phyloP scores from a whole-genome alignment of 371 early-diverging fungal genomes.

The Rhizomucor miehei region DNA sequence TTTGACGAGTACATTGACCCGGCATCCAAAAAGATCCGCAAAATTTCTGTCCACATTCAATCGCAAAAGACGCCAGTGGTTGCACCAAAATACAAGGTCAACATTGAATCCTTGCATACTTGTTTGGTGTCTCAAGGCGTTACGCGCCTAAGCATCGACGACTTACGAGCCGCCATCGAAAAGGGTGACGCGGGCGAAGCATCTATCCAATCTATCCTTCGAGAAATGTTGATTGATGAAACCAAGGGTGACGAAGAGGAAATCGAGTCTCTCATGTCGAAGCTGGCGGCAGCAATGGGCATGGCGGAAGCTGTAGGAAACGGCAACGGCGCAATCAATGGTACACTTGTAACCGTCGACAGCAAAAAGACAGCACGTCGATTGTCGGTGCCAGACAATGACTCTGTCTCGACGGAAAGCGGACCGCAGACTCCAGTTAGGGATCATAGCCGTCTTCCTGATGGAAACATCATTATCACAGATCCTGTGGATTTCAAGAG shows the following conservation, averaged over 20 bases:
- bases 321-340: conserved; percentile 19
- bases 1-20: conserved; percentile 59
- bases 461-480: conserved; percentile 38
- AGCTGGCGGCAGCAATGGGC: conserved; percentile 39
- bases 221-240: conserved; percentile 40
- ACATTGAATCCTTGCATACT: conserved; percentile 43
- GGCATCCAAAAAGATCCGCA: conserved; percentile 49
- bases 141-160: conserved; percentile 32
- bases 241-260: conserved; percentile 41
- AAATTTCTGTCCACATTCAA: conserved; percentile 69
- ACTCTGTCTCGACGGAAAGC: conserved; percentile 11
- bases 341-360: conserved; percentile 42
- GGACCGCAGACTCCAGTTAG: conserved; percentile 17
- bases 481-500: conserved; percentile 57
- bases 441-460: conserved; percentile 28
- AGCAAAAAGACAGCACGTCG: conserved; percentile 44
- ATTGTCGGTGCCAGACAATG: conserved; percentile 24
- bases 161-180: conserved; percentile 43
- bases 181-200: conserved; percentile 41
- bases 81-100: conserved; percentile 38
- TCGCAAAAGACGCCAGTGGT: conserved; percentile 48
- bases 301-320: conserved; percentile 16
- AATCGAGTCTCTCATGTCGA: conserved; percentile 41
- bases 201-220: conserved; percentile 36
- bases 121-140: conserved; percentile 29